Percentiles rank a stretch among this genome's conserved stretches.
These are phyloP conservation scores for Hymenoscyphus infarciens DNA, from an alignment of 2,329 filamentous ascomycete species.

Conservation along the genomic window DNA sequence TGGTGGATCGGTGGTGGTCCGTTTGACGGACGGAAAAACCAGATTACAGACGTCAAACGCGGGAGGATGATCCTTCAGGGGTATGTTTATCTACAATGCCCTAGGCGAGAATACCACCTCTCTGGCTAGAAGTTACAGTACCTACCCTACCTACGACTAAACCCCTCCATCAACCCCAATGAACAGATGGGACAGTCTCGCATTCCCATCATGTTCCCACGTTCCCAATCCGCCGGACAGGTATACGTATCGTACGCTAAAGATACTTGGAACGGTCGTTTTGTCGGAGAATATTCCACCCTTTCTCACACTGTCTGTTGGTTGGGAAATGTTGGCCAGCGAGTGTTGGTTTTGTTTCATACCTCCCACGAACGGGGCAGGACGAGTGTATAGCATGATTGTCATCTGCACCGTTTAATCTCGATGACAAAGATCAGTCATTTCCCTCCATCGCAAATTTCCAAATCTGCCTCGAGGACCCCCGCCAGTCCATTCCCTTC, in stretches of 20 bases:
- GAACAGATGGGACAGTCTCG: not conserved
- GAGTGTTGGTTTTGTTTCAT: not conserved
- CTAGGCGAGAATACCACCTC: not conserved
- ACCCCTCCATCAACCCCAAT: not conserved
- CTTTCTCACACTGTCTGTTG: not conserved
- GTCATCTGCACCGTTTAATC: conserved; percentile 1
- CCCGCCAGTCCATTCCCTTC: not conserved
- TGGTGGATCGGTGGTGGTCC: not conserved
- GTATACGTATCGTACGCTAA: not conserved
- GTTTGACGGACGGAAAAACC: not conserved
- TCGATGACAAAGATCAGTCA: conserved; percentile 2
- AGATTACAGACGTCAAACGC: conserved; percentile 2
- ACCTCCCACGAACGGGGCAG: not conserved
- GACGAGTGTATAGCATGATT: not conserved
- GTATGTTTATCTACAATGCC: not conserved
- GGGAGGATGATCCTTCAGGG: conserved; percentile 2
- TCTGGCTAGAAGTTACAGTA: not conserved
- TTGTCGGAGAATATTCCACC: not conserved
- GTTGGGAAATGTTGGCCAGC: conserved; percentile 3
- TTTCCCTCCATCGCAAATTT: not conserved
- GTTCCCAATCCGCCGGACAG: not conserved
- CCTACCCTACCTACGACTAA: not conserved
- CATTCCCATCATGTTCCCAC: not conserved
- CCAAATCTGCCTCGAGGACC: not conserved
- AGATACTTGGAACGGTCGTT: not conserved